A percentile compares a stretch with the other conserved stretches of the same genome.
phyloP scores from a whole-genome alignment of 768 basidiomycete species.

The Omphalotus guepiniiformis region DNA sequence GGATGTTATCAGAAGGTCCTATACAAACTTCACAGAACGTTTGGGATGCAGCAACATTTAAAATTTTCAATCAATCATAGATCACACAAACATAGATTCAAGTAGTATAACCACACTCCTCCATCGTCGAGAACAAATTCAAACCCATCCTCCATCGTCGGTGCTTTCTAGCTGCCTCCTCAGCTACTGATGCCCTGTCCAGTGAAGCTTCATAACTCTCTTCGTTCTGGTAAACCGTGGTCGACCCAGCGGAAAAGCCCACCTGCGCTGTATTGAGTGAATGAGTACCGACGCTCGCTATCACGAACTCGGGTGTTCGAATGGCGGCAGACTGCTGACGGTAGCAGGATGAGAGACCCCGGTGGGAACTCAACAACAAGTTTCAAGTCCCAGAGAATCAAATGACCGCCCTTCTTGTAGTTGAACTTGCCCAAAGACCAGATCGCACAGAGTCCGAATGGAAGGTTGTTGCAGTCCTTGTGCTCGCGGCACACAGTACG shows the following conservation, averaged over 20 bases:
- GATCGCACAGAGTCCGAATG: constrained; percentile 22
- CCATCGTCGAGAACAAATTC: background rate
- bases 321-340: constrained; percentile 19
- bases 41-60: too few relatives aligned
- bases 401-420: constrained; percentile 20
- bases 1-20: too few relatives aligned
- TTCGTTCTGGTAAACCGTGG: constrained; percentile 8
- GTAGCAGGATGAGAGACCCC: constrained; percentile 14
- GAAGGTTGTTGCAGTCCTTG: constrained; percentile 19
- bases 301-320: constrained; percentile 15
- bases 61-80: too few relatives aligned
- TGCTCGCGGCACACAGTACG: constrained; percentile 11
- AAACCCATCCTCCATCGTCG: background rate
- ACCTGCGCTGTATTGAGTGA: constrained; percentile 25
- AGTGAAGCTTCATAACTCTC: background rate
- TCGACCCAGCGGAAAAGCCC: constrained; percentile 18
- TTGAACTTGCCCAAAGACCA: constrained; percentile 22
- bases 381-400: constrained; percentile 21
- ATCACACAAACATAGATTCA: too few relatives aligned
- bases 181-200: background rate
- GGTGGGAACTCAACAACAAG: constrained; percentile 22
- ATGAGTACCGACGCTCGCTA: constrained; percentile 16
- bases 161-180: background rate
- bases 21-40: too few relatives aligned
- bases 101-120: background rate